A percentile compares a stretch with the other conserved stretches of the same genome.
Evolutionary conservation across 2,329 filamentous ascomycete genomes (phyloP).

Genomic region (Xylaria sp.): DNA sequence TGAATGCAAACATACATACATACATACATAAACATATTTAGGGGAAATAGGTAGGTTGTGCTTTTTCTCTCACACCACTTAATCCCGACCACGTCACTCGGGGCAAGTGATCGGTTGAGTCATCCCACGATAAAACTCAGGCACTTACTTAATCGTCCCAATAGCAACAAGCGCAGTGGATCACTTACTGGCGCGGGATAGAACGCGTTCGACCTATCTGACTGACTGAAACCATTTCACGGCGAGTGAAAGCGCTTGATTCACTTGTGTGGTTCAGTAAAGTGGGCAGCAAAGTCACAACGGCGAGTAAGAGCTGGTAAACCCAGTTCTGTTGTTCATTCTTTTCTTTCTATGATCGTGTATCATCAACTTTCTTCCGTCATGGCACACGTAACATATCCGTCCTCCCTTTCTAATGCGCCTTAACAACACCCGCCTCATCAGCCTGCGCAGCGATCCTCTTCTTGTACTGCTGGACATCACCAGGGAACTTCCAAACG

Average conservation of each 20-base stretch:
- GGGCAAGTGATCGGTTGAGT: constrained; percentile 22
- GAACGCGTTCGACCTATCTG: constrained; percentile 6
- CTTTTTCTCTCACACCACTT: constrained; percentile 11
- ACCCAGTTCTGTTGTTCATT: not conserved
- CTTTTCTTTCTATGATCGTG: not conserved
- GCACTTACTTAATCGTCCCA: constrained; percentile 16
- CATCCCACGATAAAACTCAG: constrained; percentile 3
- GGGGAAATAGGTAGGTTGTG: not conserved
- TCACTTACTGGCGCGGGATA: not conserved
- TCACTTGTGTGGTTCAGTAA: not conserved
- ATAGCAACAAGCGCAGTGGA: constrained; percentile 23
- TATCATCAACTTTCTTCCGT: constrained; percentile 7
- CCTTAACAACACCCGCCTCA: constrained; percentile 83
- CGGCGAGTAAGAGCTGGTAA: not conserved
- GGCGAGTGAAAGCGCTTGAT: not conserved
- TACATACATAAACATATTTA: not conserved
- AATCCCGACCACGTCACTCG: constrained; percentile 29
- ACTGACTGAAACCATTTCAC: constrained; percentile 13
- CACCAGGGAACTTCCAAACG: constrained; percentile 94
- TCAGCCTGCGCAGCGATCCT: constrained; percentile 90
- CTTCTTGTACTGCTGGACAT: constrained; percentile 98
- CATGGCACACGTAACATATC: constrained; percentile 10
- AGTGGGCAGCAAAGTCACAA: constrained; percentile 6
- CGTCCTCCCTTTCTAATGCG: constrained; percentile 60
- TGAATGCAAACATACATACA: not conserved